Evolutionary conservation across 2,329 filamentous ascomycete species (phyloP).

Genomic region (Microdochium bolleyi): DNA sequence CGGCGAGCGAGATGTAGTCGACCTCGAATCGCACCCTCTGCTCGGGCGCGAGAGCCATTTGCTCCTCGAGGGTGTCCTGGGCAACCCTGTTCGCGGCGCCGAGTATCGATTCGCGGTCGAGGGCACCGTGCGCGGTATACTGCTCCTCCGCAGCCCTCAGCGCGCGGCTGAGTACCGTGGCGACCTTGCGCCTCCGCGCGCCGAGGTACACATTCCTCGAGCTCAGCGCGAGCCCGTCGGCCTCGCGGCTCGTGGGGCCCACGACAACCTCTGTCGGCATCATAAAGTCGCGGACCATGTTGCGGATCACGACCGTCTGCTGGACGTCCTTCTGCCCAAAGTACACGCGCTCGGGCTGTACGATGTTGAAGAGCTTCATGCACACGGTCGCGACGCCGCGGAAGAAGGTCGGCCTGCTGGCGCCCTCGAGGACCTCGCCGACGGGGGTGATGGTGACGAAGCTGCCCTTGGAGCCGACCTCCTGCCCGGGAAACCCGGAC

Average conservation of each 20-base stretch:
- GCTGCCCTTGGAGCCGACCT: constrained; percentile 69
- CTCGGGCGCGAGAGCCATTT: constrained; percentile 49
- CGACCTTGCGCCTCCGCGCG: constrained; percentile 59
- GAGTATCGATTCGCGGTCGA: constrained; percentile 59
- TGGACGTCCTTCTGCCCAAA: constrained; percentile 98
- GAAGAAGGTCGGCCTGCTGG: constrained; percentile 87
- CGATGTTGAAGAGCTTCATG: constrained; percentile 86
- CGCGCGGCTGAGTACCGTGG: constrained; percentile 63
- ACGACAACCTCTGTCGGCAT: constrained; percentile 68
- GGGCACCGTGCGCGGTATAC: constrained; percentile 46
- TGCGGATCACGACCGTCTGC: constrained; percentile 83
- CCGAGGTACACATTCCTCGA: constrained; percentile 93
- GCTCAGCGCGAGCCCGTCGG: constrained; percentile 81
- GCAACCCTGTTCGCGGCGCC: constrained; percentile 59
- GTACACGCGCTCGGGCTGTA: constrained; percentile 70
- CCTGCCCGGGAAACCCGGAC: constrained; percentile 63
- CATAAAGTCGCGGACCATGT: constrained; percentile 83
- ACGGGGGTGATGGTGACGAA: constrained; percentile 90
- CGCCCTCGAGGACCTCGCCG: constrained; percentile 73
- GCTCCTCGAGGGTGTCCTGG: constrained; percentile 45
- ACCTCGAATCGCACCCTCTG: constrained; percentile 69
- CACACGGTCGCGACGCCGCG: constrained; percentile 92
- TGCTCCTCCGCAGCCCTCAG: constrained; percentile 62
- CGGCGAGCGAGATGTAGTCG: constrained; percentile 87
- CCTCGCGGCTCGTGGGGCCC: constrained; percentile 65